These are phyloP conservation scores for Verticillium klebahnii DNA, from an alignment of 2,329 filamentous ascomycete species.

Conservation along the genomic window DNA sequence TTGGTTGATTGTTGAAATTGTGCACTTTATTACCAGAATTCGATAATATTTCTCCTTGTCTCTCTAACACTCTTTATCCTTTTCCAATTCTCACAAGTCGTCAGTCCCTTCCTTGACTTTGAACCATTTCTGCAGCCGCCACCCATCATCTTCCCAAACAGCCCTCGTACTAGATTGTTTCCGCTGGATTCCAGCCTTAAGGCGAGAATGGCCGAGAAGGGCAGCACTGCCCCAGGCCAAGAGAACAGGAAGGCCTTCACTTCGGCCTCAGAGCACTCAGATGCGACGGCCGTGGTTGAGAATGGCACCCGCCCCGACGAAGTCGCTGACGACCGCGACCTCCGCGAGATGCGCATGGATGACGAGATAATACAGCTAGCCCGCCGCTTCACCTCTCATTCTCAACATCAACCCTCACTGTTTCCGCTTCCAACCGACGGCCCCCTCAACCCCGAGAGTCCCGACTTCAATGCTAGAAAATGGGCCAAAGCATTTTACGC, in stretches of 20 bases:
- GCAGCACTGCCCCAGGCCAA: background rate
- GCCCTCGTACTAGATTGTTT: no score
- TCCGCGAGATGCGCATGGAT: background rate
- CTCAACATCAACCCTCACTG: conserved; percentile 12
- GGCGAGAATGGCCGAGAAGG: background rate
- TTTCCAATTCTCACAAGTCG: no score
- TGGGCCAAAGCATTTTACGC: conserved; percentile 37
- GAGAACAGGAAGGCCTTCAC: background rate
- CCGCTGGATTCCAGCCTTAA: background rate
- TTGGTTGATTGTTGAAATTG: no score
- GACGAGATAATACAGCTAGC: conserved; percentile 21
- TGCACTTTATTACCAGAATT: no score
- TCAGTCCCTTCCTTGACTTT: background rate
- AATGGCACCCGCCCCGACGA: background rate
- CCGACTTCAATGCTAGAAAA: conserved; percentile 33
- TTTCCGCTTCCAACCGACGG: conserved; percentile 16
- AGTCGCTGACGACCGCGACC: background rate
- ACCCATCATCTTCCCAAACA: no score
- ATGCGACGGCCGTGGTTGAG: background rate
- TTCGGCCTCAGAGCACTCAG: background rate
- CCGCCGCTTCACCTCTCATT: conserved; percentile 19
- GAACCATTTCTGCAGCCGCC: background rate
- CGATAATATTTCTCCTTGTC: background rate
- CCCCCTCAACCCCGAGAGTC: conserved; percentile 31
- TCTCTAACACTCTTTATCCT: background rate